Evolutionary conservation across 257 asterid species (phyloP).

Genomic region (Penstemon eatonii): DNA sequence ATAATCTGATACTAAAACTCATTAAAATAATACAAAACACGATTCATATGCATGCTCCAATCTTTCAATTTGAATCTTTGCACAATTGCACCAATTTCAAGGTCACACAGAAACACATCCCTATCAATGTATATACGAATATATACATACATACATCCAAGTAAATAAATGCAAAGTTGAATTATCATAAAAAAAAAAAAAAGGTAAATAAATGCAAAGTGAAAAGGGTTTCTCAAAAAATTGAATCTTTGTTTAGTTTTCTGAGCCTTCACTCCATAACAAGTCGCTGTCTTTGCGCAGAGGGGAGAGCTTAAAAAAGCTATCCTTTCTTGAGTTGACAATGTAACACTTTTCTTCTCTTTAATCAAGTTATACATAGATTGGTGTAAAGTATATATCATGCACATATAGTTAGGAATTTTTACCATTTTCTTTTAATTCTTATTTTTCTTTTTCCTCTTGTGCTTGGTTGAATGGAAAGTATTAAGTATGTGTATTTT

Average conservation of each 20-base stretch:
- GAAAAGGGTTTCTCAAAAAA: conserved; percentile 10
- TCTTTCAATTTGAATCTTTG: too few species aligned
- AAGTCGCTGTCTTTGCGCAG: conserved; percentile 51
- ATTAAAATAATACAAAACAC: too few species aligned
- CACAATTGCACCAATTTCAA: too few species aligned
- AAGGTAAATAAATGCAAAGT: not conserved
- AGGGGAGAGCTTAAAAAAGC: conserved; percentile 35
- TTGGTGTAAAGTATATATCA: conserved; percentile 28
- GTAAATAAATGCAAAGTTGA: not conserved
- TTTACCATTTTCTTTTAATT: not conserved
- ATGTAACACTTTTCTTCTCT: conserved; percentile 37
- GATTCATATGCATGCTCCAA: too few species aligned
- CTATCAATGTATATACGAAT: too few species aligned
- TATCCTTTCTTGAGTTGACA: conserved; percentile 48
- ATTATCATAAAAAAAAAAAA: too few species aligned
- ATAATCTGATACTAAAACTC: too few species aligned
- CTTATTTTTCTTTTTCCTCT: conserved; percentile 11
- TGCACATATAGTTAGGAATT: conserved; percentile 27
- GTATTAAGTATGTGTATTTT: conserved; percentile 2
- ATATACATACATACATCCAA: too few species aligned
- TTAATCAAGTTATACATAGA: conserved; percentile 23
- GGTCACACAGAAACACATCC: too few species aligned
- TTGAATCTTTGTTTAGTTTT: conserved; percentile 27
- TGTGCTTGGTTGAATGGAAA: not conserved
- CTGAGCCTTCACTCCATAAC: conserved; percentile 39